Conservation (phyloP, 257 asterid genomes). For the Buddleja alternifolia region DNA sequence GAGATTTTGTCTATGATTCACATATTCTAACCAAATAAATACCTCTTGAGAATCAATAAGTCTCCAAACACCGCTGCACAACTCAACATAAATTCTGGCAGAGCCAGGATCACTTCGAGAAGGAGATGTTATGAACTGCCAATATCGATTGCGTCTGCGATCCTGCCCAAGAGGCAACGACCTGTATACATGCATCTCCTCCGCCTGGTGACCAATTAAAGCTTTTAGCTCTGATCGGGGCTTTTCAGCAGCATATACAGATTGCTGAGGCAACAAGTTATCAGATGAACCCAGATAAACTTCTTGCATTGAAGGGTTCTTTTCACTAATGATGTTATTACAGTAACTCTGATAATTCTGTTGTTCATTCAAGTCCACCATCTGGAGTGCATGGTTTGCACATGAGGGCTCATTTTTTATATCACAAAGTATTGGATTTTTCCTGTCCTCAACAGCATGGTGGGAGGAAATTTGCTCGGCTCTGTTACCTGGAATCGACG, state of each 20-base stretch:
- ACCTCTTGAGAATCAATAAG: conserved; percentile 86
- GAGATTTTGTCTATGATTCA: background rate
- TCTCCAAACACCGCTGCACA: conserved; percentile 66
- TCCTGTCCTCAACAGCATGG: conserved; percentile 39
- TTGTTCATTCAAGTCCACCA: conserved; percentile 48
- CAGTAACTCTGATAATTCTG: conserved; percentile 43
- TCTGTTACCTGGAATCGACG: conserved; percentile 37
- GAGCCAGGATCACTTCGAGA: conserved; percentile 83
- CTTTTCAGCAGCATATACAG: conserved; percentile 66
- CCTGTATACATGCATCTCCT: conserved; percentile 75
- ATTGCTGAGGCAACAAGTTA: conserved; percentile 55
- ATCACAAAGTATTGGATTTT: conserved; percentile 41
- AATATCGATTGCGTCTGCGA: conserved; percentile 80
- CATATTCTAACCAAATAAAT: conserved; percentile 7
- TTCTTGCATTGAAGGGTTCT: conserved; percentile 47
- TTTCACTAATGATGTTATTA: conserved; percentile 40
- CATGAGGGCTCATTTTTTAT: conserved; percentile 43
- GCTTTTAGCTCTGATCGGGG: conserved; percentile 73
- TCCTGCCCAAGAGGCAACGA: conserved; percentile 94
- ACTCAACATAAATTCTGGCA: conserved; percentile 81
- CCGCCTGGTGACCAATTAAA: conserved; percentile 69
- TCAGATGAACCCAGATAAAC: conserved; percentile 43
- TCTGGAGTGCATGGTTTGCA: conserved; percentile 35
- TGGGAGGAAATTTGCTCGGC: conserved; percentile 37
- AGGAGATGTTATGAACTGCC: conserved; percentile 76